phyloP scores from a whole-genome alignment of 2,329 filamentous ascomycete genomes.

The Pestalotiopsis sp. region DNA sequence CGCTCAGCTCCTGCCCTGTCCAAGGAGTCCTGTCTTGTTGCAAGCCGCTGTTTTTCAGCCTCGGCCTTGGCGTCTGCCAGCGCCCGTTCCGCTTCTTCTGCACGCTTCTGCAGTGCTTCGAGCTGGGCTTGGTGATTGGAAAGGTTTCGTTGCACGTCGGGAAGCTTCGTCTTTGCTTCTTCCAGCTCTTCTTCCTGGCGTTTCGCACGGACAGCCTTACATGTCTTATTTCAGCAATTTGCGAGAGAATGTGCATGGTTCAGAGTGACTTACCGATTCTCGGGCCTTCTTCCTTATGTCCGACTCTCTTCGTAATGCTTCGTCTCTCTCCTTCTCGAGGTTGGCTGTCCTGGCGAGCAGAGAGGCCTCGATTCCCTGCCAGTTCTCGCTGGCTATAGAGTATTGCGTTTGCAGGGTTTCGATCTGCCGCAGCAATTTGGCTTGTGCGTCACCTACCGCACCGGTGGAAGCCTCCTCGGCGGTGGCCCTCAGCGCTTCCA shows the following conservation, averaged over 20 bases:
- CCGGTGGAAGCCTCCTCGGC: conserved; percentile 90
- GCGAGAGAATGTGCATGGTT: not conserved
- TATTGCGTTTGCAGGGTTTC: conserved; percentile 97
- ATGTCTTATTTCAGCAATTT: conserved; percentile 27
- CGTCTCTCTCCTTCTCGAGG: conserved; percentile 90
- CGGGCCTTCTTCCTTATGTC: conserved; percentile 89
- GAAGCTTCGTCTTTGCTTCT: conserved; percentile 63
- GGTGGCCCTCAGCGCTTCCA: conserved; percentile 82
- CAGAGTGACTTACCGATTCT: conserved; percentile 68
- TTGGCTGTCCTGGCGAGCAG: conserved; percentile 75
- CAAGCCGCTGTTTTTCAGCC: conserved; percentile 49
- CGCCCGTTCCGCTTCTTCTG: conserved; percentile 67
- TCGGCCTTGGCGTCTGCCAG: conserved; percentile 57
- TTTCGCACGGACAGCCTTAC: conserved; percentile 64
- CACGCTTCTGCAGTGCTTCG: conserved; percentile 64
- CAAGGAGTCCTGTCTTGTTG: conserved; percentile 40
- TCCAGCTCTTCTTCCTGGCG: conserved; percentile 84
- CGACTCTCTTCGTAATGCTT: conserved; percentile 78
- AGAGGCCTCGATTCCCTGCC: conserved; percentile 93
- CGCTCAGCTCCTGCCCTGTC: conserved; percentile 43
- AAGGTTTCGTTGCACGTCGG: conserved; percentile 66
- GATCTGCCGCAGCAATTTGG: conserved; percentile 88
- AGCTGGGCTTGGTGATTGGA: conserved; percentile 60
- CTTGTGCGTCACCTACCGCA: conserved; percentile 78
- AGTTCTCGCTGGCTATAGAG: conserved; percentile 91